Conservation (phyloP, 2,329 filamentous ascomycete genomes). For the Emericellopsis atlantica region DNA sequence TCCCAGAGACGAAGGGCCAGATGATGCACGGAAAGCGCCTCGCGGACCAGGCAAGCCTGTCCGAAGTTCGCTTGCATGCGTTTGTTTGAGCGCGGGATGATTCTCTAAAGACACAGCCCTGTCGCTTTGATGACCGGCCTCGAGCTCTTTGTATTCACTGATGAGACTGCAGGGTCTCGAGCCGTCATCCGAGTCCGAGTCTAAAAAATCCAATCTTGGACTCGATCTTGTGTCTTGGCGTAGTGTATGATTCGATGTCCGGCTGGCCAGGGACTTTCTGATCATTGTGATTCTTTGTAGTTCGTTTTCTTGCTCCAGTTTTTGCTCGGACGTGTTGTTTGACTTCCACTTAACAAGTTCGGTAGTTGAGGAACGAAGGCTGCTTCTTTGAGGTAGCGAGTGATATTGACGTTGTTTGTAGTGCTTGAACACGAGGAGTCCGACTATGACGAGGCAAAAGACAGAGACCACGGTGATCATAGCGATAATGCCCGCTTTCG, state of each 20-base stretch:
- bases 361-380: neutral
- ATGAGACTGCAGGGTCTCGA: constrained; percentile 7
- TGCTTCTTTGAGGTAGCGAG: neutral
- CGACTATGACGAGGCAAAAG: neutral
- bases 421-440: constrained; percentile 1
- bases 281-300: constrained; percentile 25
- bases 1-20: neutral
- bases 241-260: constrained; percentile 7
- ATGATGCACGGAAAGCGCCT: neutral
- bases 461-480: neutral
- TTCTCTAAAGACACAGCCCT: constrained; percentile 12
- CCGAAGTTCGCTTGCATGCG: neutral
- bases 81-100: constrained; percentile 13
- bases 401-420: constrained; percentile 2
- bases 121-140: constrained; percentile 19
- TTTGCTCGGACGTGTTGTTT: neutral
- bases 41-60: neutral
- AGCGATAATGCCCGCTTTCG: neutral
- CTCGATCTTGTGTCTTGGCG: constrained; percentile 1
- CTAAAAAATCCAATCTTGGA: neutral
- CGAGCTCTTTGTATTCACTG: constrained; percentile 25
- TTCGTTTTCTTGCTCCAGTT: constrained; percentile 18
- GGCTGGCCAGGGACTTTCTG: constrained; percentile 26
- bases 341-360: neutral
- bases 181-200: constrained; percentile 5